A percentile compares a stretch with the other conserved stretches of the same genome.
phyloP scores from a whole-genome alignment of 331 rosid species.

The Arachis monticola region DNA sequence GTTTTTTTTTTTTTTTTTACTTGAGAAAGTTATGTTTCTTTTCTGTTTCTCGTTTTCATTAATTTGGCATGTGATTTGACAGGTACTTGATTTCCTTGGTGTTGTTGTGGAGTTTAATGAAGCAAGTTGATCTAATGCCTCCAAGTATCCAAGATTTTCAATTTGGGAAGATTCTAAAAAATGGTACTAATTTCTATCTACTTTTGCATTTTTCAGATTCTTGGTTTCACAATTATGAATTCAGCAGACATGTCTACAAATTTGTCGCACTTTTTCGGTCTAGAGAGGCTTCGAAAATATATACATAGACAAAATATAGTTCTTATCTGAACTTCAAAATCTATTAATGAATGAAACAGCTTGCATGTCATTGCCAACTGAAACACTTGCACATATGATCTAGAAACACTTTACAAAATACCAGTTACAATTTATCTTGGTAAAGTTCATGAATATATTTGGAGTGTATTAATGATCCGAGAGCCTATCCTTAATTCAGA shows the following conservation, averaged over 20 bases:
- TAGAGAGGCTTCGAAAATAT: conserved; percentile 10
- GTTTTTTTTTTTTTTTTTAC: not conserved
- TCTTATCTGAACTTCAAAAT: conserved; percentile 15
- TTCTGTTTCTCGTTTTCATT: conserved; percentile 28
- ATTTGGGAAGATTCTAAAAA: conserved; percentile 65
- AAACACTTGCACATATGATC: not conserved
- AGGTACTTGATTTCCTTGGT: conserved; percentile 75
- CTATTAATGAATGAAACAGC: not conserved
- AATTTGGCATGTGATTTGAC: conserved; percentile 6
- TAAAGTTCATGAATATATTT: no score
- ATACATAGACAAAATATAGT: not conserved
- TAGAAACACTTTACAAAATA: no score
- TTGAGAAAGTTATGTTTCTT: not conserved
- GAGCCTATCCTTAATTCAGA: not conserved
- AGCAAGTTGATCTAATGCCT: conserved; percentile 67
- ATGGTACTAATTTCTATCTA: conserved; percentile 44
- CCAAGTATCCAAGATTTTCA: conserved; percentile 62
- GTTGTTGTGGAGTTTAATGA: conserved; percentile 63
- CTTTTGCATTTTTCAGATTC: conserved; percentile 5
- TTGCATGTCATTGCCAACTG: not conserved
- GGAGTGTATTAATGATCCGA: not conserved
- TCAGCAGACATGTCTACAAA: conserved; percentile 5
- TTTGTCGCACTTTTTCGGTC: not conserved
- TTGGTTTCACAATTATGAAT: conserved; percentile 3
- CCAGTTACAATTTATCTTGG: no score